Evolutionary conservation across 2,329 filamentous ascomycete species (phyloP).

Genomic region (Didymella sp.): DNA sequence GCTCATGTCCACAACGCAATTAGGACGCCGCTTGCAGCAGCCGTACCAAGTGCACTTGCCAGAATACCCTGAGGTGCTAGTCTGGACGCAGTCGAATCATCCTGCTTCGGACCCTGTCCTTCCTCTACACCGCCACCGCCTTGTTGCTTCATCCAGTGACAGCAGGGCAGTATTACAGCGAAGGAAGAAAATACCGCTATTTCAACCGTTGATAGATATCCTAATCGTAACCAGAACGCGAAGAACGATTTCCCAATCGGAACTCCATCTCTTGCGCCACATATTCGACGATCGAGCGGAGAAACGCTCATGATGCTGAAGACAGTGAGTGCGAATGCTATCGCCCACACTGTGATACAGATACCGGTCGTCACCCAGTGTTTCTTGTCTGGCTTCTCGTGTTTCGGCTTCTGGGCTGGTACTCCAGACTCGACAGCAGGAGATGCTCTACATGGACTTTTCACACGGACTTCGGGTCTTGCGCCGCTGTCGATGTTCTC

Average conservation of each 20-base stretch:
- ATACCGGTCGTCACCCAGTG: background rate
- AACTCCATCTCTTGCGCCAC: background rate
- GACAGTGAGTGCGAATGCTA: background rate
- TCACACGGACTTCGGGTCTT: background rate
- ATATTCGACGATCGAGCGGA: background rate
- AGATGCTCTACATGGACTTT: background rate
- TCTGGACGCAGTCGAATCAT: background rate
- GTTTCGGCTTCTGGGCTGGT: background rate
- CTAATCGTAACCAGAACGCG: background rate
- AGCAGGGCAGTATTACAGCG: background rate
- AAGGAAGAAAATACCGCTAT: background rate
- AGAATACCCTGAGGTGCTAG: background rate
- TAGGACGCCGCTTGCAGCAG: conserved; percentile 1
- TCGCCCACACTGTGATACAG: background rate
- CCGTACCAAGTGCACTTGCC: conserved; percentile 1
- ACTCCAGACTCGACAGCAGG: background rate
- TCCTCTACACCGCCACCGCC: background rate
- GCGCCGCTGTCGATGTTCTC: background rate
- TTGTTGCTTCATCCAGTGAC: background rate
- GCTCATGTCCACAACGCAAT: background rate
- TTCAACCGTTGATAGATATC: background rate
- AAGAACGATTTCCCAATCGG: background rate
- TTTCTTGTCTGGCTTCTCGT: too few species aligned
- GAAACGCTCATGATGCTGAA: background rate
- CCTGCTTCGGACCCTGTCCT: background rate